phyloP scores from a whole-genome alignment of 192 early-diverging fungal species.

The Jimgerdemannia lactiflua region DNA sequence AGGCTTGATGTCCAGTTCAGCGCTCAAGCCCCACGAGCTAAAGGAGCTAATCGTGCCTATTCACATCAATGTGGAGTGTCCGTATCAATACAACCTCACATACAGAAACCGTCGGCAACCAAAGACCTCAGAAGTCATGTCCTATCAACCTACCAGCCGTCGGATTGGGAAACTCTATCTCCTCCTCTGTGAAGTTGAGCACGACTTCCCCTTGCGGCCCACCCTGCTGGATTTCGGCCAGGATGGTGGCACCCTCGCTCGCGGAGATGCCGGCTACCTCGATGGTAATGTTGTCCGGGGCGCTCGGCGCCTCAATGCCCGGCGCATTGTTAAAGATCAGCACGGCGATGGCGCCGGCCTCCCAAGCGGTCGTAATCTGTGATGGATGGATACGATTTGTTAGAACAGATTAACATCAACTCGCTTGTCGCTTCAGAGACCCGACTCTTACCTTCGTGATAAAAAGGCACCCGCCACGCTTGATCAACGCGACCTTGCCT shows the following conservation, averaged over 20 bases:
- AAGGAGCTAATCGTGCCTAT: conserved; percentile 52
- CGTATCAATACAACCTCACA: conserved; percentile 12
- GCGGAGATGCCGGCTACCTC: conserved; percentile 35
- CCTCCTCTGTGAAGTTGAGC: conserved; percentile 26
- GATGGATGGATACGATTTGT: background rate
- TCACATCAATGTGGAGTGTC: conserved; percentile 11
- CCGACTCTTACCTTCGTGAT: conserved; percentile 28
- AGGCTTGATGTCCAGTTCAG: conserved; percentile 58
- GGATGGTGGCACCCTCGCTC: conserved; percentile 34
- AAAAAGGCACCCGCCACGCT: conserved; percentile 45
- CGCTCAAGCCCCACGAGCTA: conserved; percentile 64
- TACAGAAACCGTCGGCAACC: conserved; percentile 3
- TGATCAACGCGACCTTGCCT: conserved; percentile 42
- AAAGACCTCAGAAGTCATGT: conserved; percentile 14
- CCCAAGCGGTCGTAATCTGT: conserved; percentile 25
- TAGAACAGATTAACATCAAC: too few species aligned
- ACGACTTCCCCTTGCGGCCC: conserved; percentile 8
- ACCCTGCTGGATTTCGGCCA: conserved; percentile 9
- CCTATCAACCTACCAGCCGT: conserved; percentile 26
- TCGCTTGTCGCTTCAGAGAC: background rate
- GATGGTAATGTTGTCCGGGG: conserved; percentile 24
- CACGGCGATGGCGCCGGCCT: conserved; percentile 48
- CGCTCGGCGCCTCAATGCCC: conserved; percentile 25
- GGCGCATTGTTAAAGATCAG: conserved; percentile 43
- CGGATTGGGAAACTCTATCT: conserved; percentile 27